These are phyloP conservation scores for Pythium rishiriense DNA, from an alignment of 352 stramenopile genomes.

Conservation along the genomic window DNA sequence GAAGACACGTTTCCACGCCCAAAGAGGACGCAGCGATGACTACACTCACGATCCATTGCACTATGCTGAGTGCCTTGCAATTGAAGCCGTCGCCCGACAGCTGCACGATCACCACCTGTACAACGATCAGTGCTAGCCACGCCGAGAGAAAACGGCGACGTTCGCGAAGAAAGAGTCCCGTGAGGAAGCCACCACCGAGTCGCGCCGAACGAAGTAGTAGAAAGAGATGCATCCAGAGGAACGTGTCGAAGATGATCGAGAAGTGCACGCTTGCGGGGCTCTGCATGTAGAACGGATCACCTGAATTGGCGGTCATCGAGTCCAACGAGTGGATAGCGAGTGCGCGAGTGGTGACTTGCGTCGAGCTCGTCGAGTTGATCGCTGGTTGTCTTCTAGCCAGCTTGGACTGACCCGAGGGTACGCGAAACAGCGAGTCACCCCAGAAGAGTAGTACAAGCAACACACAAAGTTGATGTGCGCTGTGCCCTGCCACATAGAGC, in stretches of 20 bases:
- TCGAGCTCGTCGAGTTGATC: not conserved
- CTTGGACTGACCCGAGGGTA: not conserved
- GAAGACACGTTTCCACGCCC: not conserved
- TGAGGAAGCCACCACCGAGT: not conserved
- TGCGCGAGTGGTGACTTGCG: not conserved
- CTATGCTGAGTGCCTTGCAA: not conserved
- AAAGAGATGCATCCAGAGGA: slow-evolving; percentile 28
- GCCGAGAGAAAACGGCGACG: not conserved
- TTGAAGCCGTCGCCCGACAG: slow-evolving; percentile 2
- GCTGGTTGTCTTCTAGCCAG: not conserved
- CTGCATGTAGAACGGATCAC: not conserved
- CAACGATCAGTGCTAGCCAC: not conserved
- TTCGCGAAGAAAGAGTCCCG: too few relatives aligned
- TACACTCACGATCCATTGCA: not conserved
- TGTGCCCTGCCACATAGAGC: not conserved
- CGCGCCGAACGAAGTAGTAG: slow-evolving; percentile 9
- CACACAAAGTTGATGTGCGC: not conserved
- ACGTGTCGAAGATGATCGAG: slow-evolving; percentile 30
- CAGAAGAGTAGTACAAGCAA: not conserved
- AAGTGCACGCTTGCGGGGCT: not conserved
- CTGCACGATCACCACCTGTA: not conserved
- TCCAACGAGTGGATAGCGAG: not conserved
- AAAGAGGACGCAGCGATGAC: not conserved
- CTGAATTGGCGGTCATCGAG: not conserved
- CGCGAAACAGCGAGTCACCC: not conserved